Percentiles rank a stretch among this genome's conserved stretches.
These are phyloP conservation scores for Fraxinus sp. DNA, from an alignment of 305 asterid genomes.

Conservation along the genomic window DNA sequence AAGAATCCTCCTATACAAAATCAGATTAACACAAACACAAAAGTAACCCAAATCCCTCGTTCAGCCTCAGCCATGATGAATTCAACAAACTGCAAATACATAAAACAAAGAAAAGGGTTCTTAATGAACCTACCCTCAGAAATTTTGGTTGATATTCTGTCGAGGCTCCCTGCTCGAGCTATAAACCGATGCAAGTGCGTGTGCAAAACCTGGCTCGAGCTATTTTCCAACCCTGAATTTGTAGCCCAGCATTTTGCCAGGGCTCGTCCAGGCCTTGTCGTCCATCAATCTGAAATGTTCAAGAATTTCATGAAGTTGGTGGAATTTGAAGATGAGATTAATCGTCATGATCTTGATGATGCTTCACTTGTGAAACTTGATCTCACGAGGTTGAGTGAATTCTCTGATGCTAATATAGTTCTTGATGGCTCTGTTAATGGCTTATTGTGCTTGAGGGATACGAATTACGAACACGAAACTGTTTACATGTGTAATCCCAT, in stretches of 20 bases:
- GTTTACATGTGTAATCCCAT: constrained; percentile 56
- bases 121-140: constrained; percentile 36
- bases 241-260: constrained; percentile 27
- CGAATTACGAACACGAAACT: constrained; percentile 24
- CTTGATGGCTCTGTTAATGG: constrained; percentile 53
- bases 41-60: neutral
- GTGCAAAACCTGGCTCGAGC: constrained; percentile 42
- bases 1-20: neutral
- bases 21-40: neutral
- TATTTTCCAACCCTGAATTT: constrained; percentile 31
- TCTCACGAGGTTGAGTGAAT: constrained; percentile 11
- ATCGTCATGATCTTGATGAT: constrained; percentile 21
- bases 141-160: constrained; percentile 23
- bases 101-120: neutral
- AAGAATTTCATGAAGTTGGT: constrained; percentile 27
- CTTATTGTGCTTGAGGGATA: constrained; percentile 43
- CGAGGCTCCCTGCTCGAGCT: constrained; percentile 42
- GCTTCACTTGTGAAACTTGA: constrained; percentile 27
- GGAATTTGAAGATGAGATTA: constrained; percentile 34
- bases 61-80: neutral
- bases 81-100: neutral
- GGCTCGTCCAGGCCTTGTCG: constrained; percentile 35
- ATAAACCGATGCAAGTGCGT: constrained; percentile 40
- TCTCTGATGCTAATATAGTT: constrained; percentile 23
- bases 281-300: constrained; percentile 35